Evolutionary conservation across 108 stramenopile genomes (phyloP).

Genomic region (Cyclotella sp.): DNA sequence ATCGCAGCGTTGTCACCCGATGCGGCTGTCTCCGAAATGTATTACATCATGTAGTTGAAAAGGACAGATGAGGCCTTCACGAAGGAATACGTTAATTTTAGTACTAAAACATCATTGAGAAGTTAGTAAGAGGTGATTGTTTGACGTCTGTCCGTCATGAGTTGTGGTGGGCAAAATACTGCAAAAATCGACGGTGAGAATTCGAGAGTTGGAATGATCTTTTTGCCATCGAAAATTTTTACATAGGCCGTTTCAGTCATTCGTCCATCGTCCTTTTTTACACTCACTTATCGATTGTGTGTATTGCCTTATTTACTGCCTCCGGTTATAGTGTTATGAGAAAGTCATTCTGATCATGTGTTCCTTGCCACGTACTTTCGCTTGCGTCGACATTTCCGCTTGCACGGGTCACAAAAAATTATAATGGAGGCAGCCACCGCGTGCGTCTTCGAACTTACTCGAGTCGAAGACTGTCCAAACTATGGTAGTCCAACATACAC

Average conservation of each 20-base stretch:
- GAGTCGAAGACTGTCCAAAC: too few relatives aligned
- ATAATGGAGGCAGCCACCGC: too few relatives aligned
- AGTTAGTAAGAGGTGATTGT: neutral
- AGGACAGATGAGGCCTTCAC: neutral
- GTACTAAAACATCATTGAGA: neutral
- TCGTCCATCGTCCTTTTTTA: neutral
- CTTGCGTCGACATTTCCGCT: neutral
- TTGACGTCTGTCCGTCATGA: neutral
- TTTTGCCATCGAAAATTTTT: neutral
- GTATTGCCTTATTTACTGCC: too few relatives aligned
- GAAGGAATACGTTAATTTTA: slow-evolving; percentile 16
- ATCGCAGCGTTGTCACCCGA: neutral
- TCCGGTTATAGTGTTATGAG: neutral
- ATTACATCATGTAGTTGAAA: neutral
- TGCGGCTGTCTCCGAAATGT: neutral
- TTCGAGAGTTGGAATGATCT: neutral
- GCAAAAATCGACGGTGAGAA: neutral
- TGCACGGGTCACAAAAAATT: too few relatives aligned
- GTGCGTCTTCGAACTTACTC: too few relatives aligned
- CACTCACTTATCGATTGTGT: too few relatives aligned
- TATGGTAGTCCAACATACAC: too few relatives aligned
- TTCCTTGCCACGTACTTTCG: slow-evolving; percentile 1
- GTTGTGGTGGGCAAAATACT: too few relatives aligned
- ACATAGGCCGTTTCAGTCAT: neutral
- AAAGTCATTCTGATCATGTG: neutral